A percentile compares a stretch with the other conserved stretches of the same genome.
Evolutionary conservation across 371 early-diverging fungal genomes (phyloP).

Genomic region (Mucor irregularis): DNA sequence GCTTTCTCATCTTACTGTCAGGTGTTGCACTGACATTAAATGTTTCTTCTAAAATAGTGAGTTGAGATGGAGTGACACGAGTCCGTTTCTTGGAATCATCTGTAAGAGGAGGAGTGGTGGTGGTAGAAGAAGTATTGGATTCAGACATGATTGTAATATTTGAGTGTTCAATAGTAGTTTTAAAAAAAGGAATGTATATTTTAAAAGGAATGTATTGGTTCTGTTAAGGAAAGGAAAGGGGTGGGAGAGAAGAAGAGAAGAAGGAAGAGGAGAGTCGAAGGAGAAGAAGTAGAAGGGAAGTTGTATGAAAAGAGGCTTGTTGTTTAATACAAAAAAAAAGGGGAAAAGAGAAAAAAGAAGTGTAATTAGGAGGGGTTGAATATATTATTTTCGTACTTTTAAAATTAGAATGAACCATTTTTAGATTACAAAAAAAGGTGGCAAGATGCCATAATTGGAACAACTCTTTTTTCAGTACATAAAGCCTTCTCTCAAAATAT

Average conservation of each 20-base stretch:
- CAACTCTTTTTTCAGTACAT: background rate
- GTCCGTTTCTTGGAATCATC: conserved; percentile 62
- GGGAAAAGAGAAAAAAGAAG: background rate
- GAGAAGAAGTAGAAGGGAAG: background rate
- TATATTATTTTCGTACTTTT: background rate
- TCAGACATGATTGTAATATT: conserved; percentile 11
- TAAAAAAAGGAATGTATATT: conserved; percentile 13
- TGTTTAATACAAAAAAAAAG: too few species aligned
- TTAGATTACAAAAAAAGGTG: background rate
- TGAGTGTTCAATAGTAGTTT: too few species aligned
- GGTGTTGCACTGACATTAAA: conserved; percentile 71
- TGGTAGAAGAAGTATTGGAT: too few species aligned
- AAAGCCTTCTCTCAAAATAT: background rate
- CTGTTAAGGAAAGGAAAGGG: background rate
- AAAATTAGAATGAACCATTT: background rate
- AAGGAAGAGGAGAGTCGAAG: background rate
- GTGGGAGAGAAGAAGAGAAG: background rate
- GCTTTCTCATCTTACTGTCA: conserved; percentile 82
- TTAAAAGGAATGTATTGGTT: conserved; percentile 12
- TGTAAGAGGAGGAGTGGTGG: conserved; percentile 7
- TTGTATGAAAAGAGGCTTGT: conserved; percentile 7
- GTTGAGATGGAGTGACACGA: conserved; percentile 73
- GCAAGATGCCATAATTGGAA: background rate
- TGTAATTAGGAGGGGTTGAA: background rate
- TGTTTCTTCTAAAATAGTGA: conserved; percentile 72